Percentiles rank a stretch among this genome's conserved stretches.
These are phyloP conservation scores for Dryadomyces sulphureus DNA, from an alignment of 2,329 filamentous ascomycete species.

Conservation along the genomic window DNA sequence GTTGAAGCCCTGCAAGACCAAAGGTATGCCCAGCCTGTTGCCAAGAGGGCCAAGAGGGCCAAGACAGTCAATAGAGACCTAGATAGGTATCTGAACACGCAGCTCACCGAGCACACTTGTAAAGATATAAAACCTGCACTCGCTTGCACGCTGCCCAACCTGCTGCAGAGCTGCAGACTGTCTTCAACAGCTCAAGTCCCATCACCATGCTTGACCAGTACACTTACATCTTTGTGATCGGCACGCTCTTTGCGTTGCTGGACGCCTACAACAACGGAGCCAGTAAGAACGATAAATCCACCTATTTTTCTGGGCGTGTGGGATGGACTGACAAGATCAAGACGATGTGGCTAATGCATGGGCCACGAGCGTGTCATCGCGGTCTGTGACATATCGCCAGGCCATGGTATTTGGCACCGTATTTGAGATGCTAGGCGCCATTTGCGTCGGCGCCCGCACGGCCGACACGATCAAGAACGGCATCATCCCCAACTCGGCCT, in stretches of 20 bases:
- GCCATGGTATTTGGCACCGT: constrained; percentile 52
- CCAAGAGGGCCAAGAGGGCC: neutral
- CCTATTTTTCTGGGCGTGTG: too few relatives aligned
- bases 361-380: constrained; percentile 70
- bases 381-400: constrained; percentile 56
- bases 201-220: constrained; percentile 45
- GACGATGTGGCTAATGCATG: constrained; percentile 77
- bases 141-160: too few relatives aligned
- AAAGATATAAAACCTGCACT: too few relatives aligned
- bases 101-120: too few relatives aligned
- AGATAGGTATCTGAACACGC: too few relatives aligned
- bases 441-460: constrained; percentile 53
- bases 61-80: constrained; percentile 6
- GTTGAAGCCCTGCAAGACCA: neutral
- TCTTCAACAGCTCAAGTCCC: neutral
- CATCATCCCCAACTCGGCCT: constrained; percentile 47
- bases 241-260: constrained; percentile 61
- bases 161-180: too few relatives aligned
- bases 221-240: constrained; percentile 59
- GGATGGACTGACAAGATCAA: too few relatives aligned
- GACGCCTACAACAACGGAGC: constrained; percentile 70
- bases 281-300: constrained; percentile 30
- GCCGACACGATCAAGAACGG: constrained; percentile 70
- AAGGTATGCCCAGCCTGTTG: neutral
- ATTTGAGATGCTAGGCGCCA: constrained; percentile 54